Base-by-base conservation (phyloP, 176 grass and related monocot genomes). In the Oryza glaberrima region DNA sequence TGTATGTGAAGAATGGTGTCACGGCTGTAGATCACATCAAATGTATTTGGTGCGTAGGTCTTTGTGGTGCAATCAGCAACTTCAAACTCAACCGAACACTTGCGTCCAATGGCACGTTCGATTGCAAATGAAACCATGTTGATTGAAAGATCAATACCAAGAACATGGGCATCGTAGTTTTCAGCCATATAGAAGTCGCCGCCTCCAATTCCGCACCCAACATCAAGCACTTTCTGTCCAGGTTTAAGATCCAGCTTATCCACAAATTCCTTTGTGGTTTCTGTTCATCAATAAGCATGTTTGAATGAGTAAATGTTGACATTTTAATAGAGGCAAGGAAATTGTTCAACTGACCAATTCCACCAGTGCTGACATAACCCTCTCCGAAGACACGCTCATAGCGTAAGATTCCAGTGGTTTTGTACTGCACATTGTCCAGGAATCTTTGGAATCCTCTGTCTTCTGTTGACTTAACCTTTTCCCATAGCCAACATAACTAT, bases 1-100 rank as follows among this genome's bases (percentile, higher is more conserved):
- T 96, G 93, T 84, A 99, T 96, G 83, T 99, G 96, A 72, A 99
- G 96, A 71, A 99, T 96, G 52, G 96, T 96, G 87, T 99, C 96
- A 49, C 96, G 91, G 83, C 96, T 99, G 80, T 99, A 99, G 77
- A 96, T 92, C 26, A 94, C 93, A 56, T 96, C 93, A 14, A 99
- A 99, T 43, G 88, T 86, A 61, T 87, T 86, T n/a, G 89, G 88
- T 15, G 88, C 67, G 64, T 99, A 99, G 82, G 71, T 73, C 89
- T 92, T 99, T 43, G 92, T 99, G 52, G 96, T 99, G 69, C 96
- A 99, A 44, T 99, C 96, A 65, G 91, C 81, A 73, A 99, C 96
- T 78, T 99, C 96, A 91, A 99, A 99, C 72, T 99, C 96, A 70
- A 96, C 91, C 14, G 88, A 79, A 81, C 96, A 99, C 6, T 86